Evolutionary conservation across 768 basidiomycete genomes (phyloP), one percentile per base, ranked within the genome.

Genomic region (Russula sp.): DNA sequence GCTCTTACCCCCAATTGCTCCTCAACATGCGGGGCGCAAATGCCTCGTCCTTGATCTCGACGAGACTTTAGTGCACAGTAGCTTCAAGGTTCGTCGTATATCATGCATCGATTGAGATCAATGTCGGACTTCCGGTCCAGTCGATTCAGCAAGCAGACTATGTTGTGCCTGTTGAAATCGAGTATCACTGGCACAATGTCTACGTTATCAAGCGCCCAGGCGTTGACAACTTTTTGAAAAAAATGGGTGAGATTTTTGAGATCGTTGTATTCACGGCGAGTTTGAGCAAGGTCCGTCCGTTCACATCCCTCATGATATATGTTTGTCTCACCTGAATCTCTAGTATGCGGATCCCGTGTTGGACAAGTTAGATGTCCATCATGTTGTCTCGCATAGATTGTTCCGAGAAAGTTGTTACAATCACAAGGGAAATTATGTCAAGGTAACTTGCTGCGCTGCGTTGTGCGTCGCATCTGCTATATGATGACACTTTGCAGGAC

Each of bases 331-430:
- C 63, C 62, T 38, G 62, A 57, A 65, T n/a, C 5, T 60, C 30
- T 71, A 98, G 94, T 99, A 99, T 73, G 97, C 97, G 54, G 97
- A 99, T 73, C 97, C 97, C 3, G 97, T 99, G 16, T 81, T 99
- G 60, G 97, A 99, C 80, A 97, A 96, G 72, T 83, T 99, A 52
- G 97, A 99, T 73, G 81, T 88, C 30, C 89, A 95, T 75, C 89
- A 85, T 67, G 96, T 95, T 11, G 95, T 99, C 48, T 80, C 91
- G 36, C 96, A 99, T 75, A 84, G 97, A 65, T 77, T 99, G 57
- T 99, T 98, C 85, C 80, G 97, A 65, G 97, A 99, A 77, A 96
- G 92, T 73, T 99, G 97, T 76, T 98, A 98, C 75, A 98, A 97
- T 73, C 97, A 98, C 78, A 91, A 90, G 76, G 96, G 96, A 49